Evolutionary conservation across 306 rosid genomes (phyloP), one percentile per base, ranked within the genome.

Genomic region (Hippophae gyantsensis): DNA sequence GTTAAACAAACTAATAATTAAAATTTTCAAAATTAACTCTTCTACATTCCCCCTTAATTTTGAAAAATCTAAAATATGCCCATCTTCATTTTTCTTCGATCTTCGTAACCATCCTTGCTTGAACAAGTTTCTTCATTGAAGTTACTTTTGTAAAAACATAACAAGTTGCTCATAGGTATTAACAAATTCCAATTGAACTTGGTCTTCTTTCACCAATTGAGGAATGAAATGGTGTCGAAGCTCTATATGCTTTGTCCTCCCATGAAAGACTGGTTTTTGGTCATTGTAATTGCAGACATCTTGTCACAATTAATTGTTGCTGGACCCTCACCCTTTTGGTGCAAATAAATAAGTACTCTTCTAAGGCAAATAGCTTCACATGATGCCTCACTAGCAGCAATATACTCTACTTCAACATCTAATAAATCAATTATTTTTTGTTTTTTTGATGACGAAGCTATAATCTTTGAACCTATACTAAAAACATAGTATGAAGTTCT

Each of bases 401-500:
- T 52, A 2, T 52, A 52, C 8, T 18, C 40, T 23, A 5, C 56
- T 52, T 52, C 13, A 13, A 1, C 11, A 13, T 9, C 13, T 3
- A 12, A 52, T 60, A 60, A 18, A 6, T 52, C 52, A 8, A 60
- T 43, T 9, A 14, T 9, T 6, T 46, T 45, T 60, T 60, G n/a
- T 18, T 44, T 60, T 32, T 44, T 46, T 60, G 42, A 60, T 9
- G 32, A 7, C 54, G 6, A 61, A 26, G 56, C 12, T 2, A 48
- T 48, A 1, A 0, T n/a, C 7, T 47, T 61, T 0, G 26, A 9
- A 0, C 45, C 32, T 4, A 61, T 6, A 10, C 55, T 47, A 47
- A 61, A 61, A 5, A 61, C 44, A 48, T 61, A 61, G 1, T 46
- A 43, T 8, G 7, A 47, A 10, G 54, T 48, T 11, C 65, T 48